Base-by-base conservation (phyloP, 805 yeast species). In the Wickerhamomyces rabaulensis region DNA sequence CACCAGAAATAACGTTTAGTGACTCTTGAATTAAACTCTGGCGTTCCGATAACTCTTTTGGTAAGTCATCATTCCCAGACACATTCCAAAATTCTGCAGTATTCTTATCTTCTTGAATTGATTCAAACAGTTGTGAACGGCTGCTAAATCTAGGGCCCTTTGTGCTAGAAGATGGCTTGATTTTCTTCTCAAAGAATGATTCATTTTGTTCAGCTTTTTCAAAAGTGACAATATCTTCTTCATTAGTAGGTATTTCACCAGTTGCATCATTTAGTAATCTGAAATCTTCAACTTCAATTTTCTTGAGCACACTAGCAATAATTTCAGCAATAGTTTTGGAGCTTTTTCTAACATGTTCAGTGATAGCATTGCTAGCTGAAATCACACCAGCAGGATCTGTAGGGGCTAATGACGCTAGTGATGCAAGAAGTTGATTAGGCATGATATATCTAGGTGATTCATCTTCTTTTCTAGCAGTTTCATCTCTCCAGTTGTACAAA, bases 401-500 rank as follows among this genome's bases (percentile, higher is more conserved):
- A 4, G 97, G 95, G 9, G 72, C 66, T 33, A 74, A 55, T 4
- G 75, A 67, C 6, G 81, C 81, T 39, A 94, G 63, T 0, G 83
- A 73, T 0, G 83, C 81, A 35, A 94, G 60, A 13, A 84, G 63
- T 55, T 84, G 94, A 58, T 88, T 90, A 6, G 96, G 79, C 92
- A 91, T 84, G 15, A 94, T 72, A 57, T 71, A 92, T 50, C 95
- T 71, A 2, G 84, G 79, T 2, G 95, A 86, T 66, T 94, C 99
- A 63, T 94, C 99, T 41, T 78, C 74, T 35, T 68, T 54, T 52
- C 95, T 74, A 2, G 97, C 98, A 31, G 76, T 59, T 1, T 50
- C 43, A 62, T 94, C 98, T 63, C 99, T 78, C 97, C 97, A 94
- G 39, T 78, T 71, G 55, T 77, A 87, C 17, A 94, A 68, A 0